A percentile compares a stretch with the other conserved stretches of the same genome.
These are phyloP conservation scores for Sugiyamaella marilandica DNA, from an alignment of 805 yeast genomes.

Conservation along the genomic window DNA sequence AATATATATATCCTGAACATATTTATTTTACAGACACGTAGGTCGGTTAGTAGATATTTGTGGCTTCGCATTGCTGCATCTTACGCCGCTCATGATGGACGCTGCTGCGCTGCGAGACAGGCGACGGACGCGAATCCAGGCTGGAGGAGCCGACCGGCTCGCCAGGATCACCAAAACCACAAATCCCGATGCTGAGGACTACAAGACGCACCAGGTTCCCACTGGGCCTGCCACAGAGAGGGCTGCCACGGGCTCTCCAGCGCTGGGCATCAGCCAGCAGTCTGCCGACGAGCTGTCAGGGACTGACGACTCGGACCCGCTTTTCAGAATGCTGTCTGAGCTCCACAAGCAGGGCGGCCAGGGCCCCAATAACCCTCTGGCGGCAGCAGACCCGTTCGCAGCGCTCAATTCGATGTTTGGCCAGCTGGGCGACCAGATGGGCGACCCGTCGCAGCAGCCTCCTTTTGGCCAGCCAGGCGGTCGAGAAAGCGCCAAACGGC, in stretches of 20 bases:
- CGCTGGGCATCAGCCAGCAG: not conserved
- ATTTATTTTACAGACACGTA: no score
- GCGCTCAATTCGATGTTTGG: constrained; percentile 12
- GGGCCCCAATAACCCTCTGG: not conserved
- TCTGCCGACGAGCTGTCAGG: not conserved
- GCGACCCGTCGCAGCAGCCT: not conserved
- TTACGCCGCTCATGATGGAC: constrained; percentile 7
- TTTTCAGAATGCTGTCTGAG: constrained; percentile 21
- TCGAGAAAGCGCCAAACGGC: not conserved
- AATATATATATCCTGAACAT: no score
- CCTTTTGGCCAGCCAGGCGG: not conserved
- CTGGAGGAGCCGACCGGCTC: constrained; percentile 28
- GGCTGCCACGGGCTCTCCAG: not conserved
- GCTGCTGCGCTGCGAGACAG: constrained; percentile 22
- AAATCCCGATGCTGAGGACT: constrained; percentile 23
- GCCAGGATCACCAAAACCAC: constrained; percentile 31
- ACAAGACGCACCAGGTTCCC: constrained; percentile 9
- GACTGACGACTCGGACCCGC: constrained; percentile 17
- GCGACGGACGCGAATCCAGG: constrained; percentile 30
- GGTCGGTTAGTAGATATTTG: no score
- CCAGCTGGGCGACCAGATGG: not conserved
- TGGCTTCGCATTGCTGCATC: not conserved
- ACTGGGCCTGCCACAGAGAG: not conserved
- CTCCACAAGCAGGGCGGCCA: constrained; percentile 13
- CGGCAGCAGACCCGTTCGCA: constrained; percentile 7